Evolutionary conservation across 371 early-diverging fungal species (phyloP).

Genomic region (Sporodiniella umbellata): DNA sequence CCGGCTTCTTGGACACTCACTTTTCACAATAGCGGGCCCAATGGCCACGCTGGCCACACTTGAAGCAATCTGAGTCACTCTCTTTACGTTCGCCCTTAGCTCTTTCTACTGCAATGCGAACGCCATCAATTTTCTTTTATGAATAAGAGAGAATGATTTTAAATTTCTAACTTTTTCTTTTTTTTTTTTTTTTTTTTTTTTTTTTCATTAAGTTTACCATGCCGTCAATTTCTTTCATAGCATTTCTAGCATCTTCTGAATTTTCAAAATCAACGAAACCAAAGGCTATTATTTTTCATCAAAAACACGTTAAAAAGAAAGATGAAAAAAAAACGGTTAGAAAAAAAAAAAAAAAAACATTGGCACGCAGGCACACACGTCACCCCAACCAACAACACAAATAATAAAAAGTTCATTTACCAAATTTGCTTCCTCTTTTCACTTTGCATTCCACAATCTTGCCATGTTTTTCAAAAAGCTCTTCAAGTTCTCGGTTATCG

Average conservation of each 20-base stretch:
- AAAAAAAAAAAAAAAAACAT: not conserved
- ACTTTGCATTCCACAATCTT: constrained; percentile 62
- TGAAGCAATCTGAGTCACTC: constrained; percentile 55
- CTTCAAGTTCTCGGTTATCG: constrained; percentile 60
- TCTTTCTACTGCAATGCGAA: constrained; percentile 60
- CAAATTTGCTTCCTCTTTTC: constrained; percentile 27
- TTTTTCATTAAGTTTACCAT: constrained; percentile 30
- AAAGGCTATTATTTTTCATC: constrained; percentile 28
- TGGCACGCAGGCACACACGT: too few relatives aligned
- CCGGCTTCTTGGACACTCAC: constrained; percentile 8
- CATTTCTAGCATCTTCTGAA: constrained; percentile 67
- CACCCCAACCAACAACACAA: too few relatives aligned
- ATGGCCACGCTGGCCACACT: constrained; percentile 58
- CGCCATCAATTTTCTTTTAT: constrained; percentile 41
- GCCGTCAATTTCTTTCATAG: constrained; percentile 61
- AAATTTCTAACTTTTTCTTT: not conserved
- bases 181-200: not conserved
- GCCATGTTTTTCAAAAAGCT: constrained; percentile 65
- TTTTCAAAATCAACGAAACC: constrained; percentile 66
- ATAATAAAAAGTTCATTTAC: too few relatives aligned
- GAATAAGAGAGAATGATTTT: not conserved
- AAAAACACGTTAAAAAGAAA: not conserved
- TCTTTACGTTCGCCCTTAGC: constrained; percentile 53
- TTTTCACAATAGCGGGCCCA: constrained; percentile 18
- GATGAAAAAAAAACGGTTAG: too few relatives aligned